These are phyloP conservation scores for Boletus semigastroideus DNA, from an alignment of 1,284 basidiomycete species.

Conservation along the genomic window DNA sequence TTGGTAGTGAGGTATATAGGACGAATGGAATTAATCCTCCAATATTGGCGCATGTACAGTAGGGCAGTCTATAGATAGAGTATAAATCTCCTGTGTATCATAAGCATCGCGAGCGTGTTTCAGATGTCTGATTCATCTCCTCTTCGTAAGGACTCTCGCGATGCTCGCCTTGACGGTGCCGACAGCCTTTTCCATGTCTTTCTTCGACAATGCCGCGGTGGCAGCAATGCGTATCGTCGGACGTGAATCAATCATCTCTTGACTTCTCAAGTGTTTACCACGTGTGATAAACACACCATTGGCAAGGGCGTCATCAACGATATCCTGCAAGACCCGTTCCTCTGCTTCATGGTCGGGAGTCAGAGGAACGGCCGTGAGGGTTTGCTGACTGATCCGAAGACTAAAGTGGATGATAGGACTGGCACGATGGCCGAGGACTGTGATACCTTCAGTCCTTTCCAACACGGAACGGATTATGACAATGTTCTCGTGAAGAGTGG, in stretches of 20 bases:
- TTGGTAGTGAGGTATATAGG: neutral
- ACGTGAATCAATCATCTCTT: conserved; percentile 79
- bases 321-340: conserved; percentile 80
- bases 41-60: conserved; percentile 10
- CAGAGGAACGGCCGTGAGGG: conserved; percentile 24
- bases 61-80: conserved; percentile 15
- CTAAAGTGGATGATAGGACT: conserved; percentile 90
- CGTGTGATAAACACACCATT: conserved; percentile 84
- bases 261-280: conserved; percentile 76
- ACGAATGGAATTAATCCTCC: conserved; percentile 2
- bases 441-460: conserved; percentile 78
- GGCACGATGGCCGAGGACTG: conserved; percentile 81
- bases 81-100: conserved; percentile 16
- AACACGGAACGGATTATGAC: conserved; percentile 74
- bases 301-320: conserved; percentile 79
- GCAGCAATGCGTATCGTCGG: conserved; percentile 90
- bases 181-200: conserved; percentile 91
- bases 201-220: conserved; percentile 75
- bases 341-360: conserved; percentile 66
- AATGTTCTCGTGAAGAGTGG: conserved; percentile 80
- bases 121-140: conserved; percentile 31
- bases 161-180: conserved; percentile 73
- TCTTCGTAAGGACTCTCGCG: conserved; percentile 63
- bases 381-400: conserved; percentile 45
- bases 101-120: neutral